Conservation (phyloP, 208 protist genomes). For the Wallacemonas rigidus region DNA sequence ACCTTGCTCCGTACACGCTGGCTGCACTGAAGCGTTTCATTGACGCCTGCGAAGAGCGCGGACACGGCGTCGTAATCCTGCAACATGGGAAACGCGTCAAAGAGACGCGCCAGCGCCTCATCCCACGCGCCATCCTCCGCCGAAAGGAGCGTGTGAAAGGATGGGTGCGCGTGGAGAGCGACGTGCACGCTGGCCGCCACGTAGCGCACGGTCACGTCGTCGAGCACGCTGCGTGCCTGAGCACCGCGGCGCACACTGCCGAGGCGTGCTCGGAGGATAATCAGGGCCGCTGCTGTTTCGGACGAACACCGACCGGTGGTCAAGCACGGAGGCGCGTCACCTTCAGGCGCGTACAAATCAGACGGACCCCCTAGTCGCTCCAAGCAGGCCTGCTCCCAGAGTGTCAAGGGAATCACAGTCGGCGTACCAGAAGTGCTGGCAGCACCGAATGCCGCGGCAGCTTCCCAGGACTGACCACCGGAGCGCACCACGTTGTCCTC, state of each 20-base stretch:
- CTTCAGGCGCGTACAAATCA: conserved; percentile 3
- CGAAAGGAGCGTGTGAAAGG: conserved; percentile 12
- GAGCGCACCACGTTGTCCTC: not conserved
- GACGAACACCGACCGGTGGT: not conserved
- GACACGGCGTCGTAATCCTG: not conserved
- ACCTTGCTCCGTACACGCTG: conserved; percentile 15
- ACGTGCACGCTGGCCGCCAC: conserved; percentile 24
- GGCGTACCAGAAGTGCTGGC: conserved; percentile 22
- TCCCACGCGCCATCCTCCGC: conserved; percentile 26
- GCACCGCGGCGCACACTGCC: not conserved
- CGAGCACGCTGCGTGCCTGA: conserved; percentile 14
- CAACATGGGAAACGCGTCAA: conserved; percentile 8
- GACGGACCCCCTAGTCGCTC: not conserved
- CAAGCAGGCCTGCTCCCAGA: conserved; percentile 49
- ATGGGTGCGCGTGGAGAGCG: not conserved
- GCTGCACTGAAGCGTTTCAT: conserved; percentile 26
- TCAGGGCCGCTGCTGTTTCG: conserved; percentile 23
- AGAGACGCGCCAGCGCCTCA: not conserved
- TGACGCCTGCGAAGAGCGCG: conserved; percentile 1
- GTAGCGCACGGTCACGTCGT: conserved; percentile 20
- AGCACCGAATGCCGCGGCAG: conserved; percentile 41
- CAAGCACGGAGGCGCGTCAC: not conserved
- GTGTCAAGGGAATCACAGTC: conserved; percentile 25
- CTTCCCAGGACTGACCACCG: conserved; percentile 35
- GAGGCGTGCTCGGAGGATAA: conserved; percentile 28